Conservation (phyloP, 164 flowering plant genomes). For the Euptelea pleiosperma region DNA sequence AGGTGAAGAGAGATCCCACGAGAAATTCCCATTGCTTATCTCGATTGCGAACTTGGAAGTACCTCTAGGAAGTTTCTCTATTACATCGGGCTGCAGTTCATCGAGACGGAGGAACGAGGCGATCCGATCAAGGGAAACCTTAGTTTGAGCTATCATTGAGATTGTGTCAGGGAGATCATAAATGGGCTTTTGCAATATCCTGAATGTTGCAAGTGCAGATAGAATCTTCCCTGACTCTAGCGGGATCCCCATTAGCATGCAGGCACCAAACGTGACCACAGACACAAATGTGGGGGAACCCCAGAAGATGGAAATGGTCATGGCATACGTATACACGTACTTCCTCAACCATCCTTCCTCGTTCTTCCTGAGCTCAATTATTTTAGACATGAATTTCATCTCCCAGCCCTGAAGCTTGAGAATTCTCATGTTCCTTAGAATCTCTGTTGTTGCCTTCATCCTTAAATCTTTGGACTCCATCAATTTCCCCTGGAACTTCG, state of each 20-base stretch:
- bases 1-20: slow-evolving; percentile 33
- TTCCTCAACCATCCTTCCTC: slow-evolving; percentile 36
- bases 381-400: slow-evolving; percentile 38
- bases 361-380: slow-evolving; percentile 23
- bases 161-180: slow-evolving; percentile 35
- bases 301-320: slow-evolving; percentile 27
- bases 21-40: slow-evolving; percentile 35
- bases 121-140: slow-evolving; percentile 47
- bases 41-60: slow-evolving; percentile 30
- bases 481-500: slow-evolving; percentile 34
- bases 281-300: no score
- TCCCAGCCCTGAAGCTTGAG: slow-evolving; percentile 57
- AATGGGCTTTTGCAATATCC: slow-evolving; percentile 42
- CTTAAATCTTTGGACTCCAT: no score
- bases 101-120: slow-evolving; percentile 36
- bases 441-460: no score
- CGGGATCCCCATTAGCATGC: no score
- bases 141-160: slow-evolving; percentile 33
- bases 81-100: slow-evolving; percentile 25
- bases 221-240: slow-evolving; percentile 39
- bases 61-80: slow-evolving; percentile 27
- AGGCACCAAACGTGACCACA: no score
- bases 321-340: slow-evolving; percentile 28
- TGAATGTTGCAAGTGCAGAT: no score
- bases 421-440: no score